Percentiles rank a stretch among this genome's conserved stretches.
phyloP scores from a whole-genome alignment of 1,284 basidiomycete species.

The Trichosporon sp. region DNA sequence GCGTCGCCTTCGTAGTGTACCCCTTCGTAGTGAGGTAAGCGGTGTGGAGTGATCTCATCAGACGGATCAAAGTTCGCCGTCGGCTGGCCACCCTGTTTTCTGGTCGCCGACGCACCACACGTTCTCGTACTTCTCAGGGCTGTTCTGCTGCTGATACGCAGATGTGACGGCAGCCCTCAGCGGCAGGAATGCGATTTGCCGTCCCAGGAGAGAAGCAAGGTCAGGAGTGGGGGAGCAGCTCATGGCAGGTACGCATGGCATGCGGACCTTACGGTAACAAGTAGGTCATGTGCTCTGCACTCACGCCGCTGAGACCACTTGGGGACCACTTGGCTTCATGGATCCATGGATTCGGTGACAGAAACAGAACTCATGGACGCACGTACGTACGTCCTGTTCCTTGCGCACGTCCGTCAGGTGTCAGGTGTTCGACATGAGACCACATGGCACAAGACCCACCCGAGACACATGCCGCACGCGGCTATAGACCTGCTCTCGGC shows the following conservation, averaged over 20 bases:
- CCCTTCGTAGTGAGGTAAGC: background rate
- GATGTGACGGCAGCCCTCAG: background rate
- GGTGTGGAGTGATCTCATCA: background rate
- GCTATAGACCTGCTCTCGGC: background rate
- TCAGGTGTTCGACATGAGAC: background rate
- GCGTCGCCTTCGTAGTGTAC: too few relatives aligned
- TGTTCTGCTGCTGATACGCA: background rate
- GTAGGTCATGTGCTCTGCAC: background rate
- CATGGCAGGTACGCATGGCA: background rate
- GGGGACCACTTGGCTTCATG: background rate
- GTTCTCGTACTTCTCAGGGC: too few relatives aligned
- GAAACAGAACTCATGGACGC: background rate
- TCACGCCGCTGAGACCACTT: background rate
- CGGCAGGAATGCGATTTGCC: background rate
- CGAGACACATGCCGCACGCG: background rate
- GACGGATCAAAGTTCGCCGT: background rate
- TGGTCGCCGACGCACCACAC: background rate
- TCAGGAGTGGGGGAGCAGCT: background rate
- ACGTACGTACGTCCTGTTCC: background rate
- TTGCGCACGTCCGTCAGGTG: background rate
- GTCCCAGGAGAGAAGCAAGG: background rate
- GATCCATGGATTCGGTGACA: background rate
- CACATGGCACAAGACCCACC: background rate
- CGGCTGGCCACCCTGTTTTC: background rate
- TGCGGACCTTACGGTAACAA: slow-evolving; percentile 7